Conservation (phyloP, 345 rosid genomes). For the Corymbia maculata region DNA sequence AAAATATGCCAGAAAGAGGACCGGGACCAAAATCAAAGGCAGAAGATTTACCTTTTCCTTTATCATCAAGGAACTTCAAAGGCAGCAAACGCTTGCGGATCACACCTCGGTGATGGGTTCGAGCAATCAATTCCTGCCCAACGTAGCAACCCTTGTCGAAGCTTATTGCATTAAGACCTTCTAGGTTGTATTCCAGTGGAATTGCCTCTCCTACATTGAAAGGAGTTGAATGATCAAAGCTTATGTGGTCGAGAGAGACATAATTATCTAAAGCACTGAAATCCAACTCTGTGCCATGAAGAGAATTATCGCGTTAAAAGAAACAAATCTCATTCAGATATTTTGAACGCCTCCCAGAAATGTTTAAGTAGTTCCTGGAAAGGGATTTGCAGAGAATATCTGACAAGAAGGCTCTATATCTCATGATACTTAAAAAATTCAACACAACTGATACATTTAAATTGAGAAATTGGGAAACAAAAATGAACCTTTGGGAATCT, state of each 20-base stretch:
- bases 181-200: slow-evolving; percentile 76
- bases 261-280: not conserved
- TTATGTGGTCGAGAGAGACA: not conserved
- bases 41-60: slow-evolving; percentile 34
- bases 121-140: slow-evolving; percentile 90
- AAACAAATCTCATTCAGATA: not conserved
- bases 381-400: not conserved
- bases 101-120: slow-evolving; percentile 79
- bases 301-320: not conserved
- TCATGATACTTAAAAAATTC: not conserved
- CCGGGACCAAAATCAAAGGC: not conserved
- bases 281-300: not conserved
- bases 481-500: slow-evolving; percentile 64
- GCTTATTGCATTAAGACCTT: slow-evolving; percentile 77
- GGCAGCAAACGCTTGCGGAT: slow-evolving; percentile 72
- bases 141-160: slow-evolving; percentile 91
- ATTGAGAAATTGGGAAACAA: not conserved
- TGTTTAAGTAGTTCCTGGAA: not conserved
- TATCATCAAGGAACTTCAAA: slow-evolving; percentile 39
- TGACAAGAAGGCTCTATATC: not conserved
- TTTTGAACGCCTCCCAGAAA: not conserved
- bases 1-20: not conserved
- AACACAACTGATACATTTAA: not conserved
- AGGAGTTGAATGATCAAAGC: not conserved
- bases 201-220: slow-evolving; percentile 66